Evolutionary conservation across 225 moss, liverwort and hornwort species (phyloP), one percentile per base, ranked within the genome.

Genomic region (Marchantia paleacea): DNA sequence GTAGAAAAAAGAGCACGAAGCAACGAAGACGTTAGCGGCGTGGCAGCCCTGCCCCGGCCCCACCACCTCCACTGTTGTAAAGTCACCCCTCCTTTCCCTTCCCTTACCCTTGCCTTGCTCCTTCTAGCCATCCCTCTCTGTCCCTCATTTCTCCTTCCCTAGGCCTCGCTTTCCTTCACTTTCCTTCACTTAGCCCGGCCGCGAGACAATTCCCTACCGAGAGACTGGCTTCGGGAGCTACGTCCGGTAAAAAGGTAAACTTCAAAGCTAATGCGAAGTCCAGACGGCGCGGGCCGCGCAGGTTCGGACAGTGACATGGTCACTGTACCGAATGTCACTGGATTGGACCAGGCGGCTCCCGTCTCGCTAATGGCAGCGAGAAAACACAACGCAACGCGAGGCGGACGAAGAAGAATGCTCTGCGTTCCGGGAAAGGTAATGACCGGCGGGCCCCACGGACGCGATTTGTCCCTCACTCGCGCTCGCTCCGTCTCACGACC

Each of bases 291-390:
- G 69, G 69, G 69, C 69, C 69, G 69, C 39, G 69, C 19, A 70
- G 6, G 48, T 1, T 70, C 69, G 47, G 73, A 73, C 73, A 54
- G 73, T 73, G 52, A 73, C 53, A 52, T 2, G 15, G 73, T 73
- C 73, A 73, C 73, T 73, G 53, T 73, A 53, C 4, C 73, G 52
- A 73, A 73, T 25, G 73, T 73, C 52, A 52, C 52, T 73, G 73
- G 73, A 52, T 73, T 53, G 73, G 18, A 53, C 52, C 13, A 73
- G 25, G 73, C 52, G 52, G 73, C 73, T 26, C 48, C 0, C 69
- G 30, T 19, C 26, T 28, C 28, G 39, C 39, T 57, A 39, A 39
- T 39, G 39, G 19, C n/a, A n/a, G n/a, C n/a, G n/a, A n/a, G n/a
- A n/a, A n/a, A n/a, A n/a, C n/a, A 69, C 31, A 19, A 30, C 68